Conservation (phyloP, 2,329 filamentous ascomycete species). For the Sarocladium kiliense region DNA sequence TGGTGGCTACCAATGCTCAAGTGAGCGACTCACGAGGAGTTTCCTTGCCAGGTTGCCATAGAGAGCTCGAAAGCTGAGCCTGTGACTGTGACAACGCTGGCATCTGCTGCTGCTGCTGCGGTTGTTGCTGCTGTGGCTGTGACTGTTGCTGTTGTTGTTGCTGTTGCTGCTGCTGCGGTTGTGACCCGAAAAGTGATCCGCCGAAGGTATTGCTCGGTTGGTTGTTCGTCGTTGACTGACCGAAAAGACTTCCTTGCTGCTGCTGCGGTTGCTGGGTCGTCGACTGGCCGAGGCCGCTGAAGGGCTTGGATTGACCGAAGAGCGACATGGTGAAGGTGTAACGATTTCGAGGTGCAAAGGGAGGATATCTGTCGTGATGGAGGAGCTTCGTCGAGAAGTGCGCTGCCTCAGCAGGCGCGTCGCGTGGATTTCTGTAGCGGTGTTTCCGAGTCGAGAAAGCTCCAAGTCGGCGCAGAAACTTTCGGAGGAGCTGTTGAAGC, state of each 20-base stretch:
- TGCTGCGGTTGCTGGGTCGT: slow-evolving; percentile 25
- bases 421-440: not conserved
- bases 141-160: slow-evolving; percentile 33
- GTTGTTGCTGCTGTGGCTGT: slow-evolving; percentile 32
- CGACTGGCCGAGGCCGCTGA: slow-evolving; percentile 32
- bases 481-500: not conserved
- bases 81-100: slow-evolving; percentile 38
- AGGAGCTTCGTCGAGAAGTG: not conserved
- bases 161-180: slow-evolving; percentile 25
- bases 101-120: slow-evolving; percentile 37
- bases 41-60: slow-evolving; percentile 49
- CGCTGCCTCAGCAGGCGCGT: not conserved
- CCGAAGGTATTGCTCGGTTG: slow-evolving; percentile 24
- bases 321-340: slow-evolving; percentile 27
- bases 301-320: slow-evolving; percentile 35
- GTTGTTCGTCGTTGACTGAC: slow-evolving; percentile 23
- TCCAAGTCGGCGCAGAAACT: not conserved
- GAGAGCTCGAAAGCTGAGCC: slow-evolving; percentile 42
- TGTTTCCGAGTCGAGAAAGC: not conserved
- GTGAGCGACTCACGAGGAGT: slow-evolving; percentile 36
- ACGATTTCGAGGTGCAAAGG: no score
- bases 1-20: not conserved
- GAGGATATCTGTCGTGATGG: no score
- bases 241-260: slow-evolving; percentile 22
- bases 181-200: slow-evolving; percentile 14